Conservation (phyloP, 2,329 filamentous ascomycete species). For the Phialocephala sp. region DNA sequence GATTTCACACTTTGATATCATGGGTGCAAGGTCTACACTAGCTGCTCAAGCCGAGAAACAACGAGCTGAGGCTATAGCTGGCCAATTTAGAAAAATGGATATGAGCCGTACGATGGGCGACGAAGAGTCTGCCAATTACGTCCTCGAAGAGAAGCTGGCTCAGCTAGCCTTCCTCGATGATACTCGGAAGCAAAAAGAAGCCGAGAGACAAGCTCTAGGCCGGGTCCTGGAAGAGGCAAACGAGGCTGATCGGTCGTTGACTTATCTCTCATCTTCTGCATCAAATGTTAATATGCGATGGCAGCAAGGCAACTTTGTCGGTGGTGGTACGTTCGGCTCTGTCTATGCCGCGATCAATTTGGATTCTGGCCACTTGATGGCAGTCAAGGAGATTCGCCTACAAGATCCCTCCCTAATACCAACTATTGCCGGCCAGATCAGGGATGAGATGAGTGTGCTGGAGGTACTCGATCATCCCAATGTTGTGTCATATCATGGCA, state of each 20-base stretch:
- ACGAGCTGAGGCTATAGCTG: conserved; percentile 78
- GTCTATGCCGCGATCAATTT: conserved; percentile 98
- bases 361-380: conserved; percentile 95
- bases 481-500: conserved; percentile 96
- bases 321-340: conserved; percentile 94
- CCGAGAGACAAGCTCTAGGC: conserved; percentile 85
- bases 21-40: conserved; percentile 91
- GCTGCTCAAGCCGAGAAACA: conserved; percentile 95
- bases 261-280: conserved; percentile 89
- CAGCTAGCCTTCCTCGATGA: conserved; percentile 80
- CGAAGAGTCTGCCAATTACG: conserved; percentile 78
- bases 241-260: conserved; percentile 93
- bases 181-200: conserved; percentile 76
- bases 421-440: conserved; percentile 90
- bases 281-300: conserved; percentile 95
- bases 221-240: conserved; percentile 92
- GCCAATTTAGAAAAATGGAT: conserved; percentile 78
- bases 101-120: conserved; percentile 77
- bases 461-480: conserved; percentile 97
- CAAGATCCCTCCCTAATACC: conserved; percentile 97
- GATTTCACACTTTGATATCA: conserved; percentile 98
- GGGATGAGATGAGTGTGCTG: conserved; percentile 95
- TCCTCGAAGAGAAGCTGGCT: conserved; percentile 76
- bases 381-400: conserved; percentile 96
- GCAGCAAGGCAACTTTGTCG: conserved; percentile 99